A percentile compares a stretch with the other conserved stretches of the same genome.
phyloP scores from a whole-genome alignment of 2,329 filamentous ascomycete genomes.

The Parafenestella ontariensis region DNA sequence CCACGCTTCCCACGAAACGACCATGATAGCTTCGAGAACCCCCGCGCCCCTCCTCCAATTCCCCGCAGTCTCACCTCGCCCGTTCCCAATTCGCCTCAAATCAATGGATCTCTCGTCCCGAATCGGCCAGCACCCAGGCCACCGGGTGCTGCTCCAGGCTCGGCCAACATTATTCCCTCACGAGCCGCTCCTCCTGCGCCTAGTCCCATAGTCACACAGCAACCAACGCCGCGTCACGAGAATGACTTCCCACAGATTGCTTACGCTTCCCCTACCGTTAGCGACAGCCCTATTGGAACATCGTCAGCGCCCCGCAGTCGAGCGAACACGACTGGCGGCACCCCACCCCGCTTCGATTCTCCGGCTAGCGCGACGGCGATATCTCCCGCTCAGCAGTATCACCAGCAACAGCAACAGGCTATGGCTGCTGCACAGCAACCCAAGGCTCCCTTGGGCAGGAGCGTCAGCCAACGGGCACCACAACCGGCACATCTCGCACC shows the following conservation, averaged over 20 bases:
- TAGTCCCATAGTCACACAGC: slow-evolving; percentile 50
- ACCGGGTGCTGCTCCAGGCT: slow-evolving; percentile 62
- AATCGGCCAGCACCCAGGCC: slow-evolving; percentile 86
- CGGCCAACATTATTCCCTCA: slow-evolving; percentile 60
- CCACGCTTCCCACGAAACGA: slow-evolving; percentile 88
- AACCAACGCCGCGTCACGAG: slow-evolving; percentile 40
- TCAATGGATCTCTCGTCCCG: slow-evolving; percentile 69
- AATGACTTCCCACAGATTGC: slow-evolving; percentile 52
- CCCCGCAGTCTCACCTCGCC: slow-evolving; percentile 58
- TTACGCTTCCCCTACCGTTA: slow-evolving; percentile 52
- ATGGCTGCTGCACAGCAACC: slow-evolving; percentile 79
- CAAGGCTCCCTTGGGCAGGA: slow-evolving; percentile 75
- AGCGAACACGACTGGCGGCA: slow-evolving; percentile 53
- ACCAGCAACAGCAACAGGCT: slow-evolving; percentile 87
- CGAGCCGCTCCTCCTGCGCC: slow-evolving; percentile 65
- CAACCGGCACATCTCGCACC: slow-evolving; percentile 40
- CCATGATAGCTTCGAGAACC: slow-evolving; percentile 96
- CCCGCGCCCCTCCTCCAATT: slow-evolving; percentile 88
- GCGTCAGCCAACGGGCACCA: slow-evolving; percentile 70
- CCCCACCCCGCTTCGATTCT: slow-evolving; percentile 54
- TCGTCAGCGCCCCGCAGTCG: slow-evolving; percentile 51
- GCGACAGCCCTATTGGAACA: slow-evolving; percentile 44
- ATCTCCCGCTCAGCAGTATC: slow-evolving; percentile 58
- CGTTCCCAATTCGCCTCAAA: slow-evolving; percentile 51
- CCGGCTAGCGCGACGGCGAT: slow-evolving; percentile 46